These are phyloP conservation scores for Gossypium aridum DNA, from an alignment of 441 rosid species.

Conservation along the genomic window DNA sequence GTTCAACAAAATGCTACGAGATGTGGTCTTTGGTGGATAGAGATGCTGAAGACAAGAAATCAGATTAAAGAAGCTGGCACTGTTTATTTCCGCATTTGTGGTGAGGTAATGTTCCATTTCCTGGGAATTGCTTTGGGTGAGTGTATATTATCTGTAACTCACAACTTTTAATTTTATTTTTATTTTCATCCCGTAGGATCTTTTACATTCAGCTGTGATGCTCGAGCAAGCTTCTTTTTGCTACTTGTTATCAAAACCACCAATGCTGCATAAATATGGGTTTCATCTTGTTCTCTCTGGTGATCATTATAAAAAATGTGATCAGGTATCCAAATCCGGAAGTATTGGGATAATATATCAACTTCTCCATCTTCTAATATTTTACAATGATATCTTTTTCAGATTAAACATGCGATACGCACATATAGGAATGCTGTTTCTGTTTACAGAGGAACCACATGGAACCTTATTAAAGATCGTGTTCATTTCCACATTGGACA, in stretches of 20 bases:
- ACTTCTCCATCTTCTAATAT: slow-evolving; percentile 7
- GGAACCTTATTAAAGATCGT: slow-evolving; percentile 95
- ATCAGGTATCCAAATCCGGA: slow-evolving; percentile 60
- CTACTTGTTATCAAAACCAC: slow-evolving; percentile 79
- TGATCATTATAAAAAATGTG: slow-evolving; percentile 85
- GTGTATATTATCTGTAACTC: slow-evolving; percentile 15
- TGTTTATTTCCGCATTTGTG: slow-evolving; percentile 87
- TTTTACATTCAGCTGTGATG: slow-evolving; percentile 95
- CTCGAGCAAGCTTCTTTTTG: slow-evolving; percentile 99
- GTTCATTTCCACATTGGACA: slow-evolving; percentile 93
- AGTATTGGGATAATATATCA: not conserved
- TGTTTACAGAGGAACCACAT: slow-evolving; percentile 74
- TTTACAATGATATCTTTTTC: slow-evolving; percentile 16
- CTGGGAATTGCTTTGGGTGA: slow-evolving; percentile 27
- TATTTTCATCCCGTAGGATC: slow-evolving; percentile 44
- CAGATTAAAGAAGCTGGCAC: slow-evolving; percentile 89
- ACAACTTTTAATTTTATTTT: slow-evolving; percentile 14
- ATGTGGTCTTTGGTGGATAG: slow-evolving; percentile 99
- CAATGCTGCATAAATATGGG: slow-evolving; percentile 95
- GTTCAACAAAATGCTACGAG: slow-evolving; percentile 84
- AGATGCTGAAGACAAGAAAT: slow-evolving; percentile 84
- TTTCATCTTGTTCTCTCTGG: slow-evolving; percentile 99
- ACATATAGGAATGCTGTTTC: slow-evolving; percentile 84
- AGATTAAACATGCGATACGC: slow-evolving; percentile 96
- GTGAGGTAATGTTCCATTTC: slow-evolving; percentile 58